These are phyloP conservation scores for Effrenium voratum DNA, from an alignment of 73 alveolate genomes.

Conservation along the genomic window DNA sequence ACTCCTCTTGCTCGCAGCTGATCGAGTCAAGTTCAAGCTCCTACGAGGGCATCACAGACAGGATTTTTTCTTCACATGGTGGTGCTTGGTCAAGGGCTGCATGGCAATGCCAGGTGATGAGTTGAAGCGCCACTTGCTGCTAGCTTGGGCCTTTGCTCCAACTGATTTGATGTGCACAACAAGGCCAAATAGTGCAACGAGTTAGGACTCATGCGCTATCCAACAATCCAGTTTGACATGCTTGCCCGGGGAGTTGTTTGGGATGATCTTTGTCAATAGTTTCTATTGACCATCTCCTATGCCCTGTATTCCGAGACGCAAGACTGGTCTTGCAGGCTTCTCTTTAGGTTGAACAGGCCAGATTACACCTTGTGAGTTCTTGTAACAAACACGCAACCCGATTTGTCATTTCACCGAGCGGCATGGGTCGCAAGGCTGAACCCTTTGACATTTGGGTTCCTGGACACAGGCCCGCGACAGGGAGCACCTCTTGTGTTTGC, in stretches of 20 bases:
- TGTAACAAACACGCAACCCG: neutral
- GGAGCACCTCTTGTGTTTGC: neutral
- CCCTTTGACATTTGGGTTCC: slow-evolving; percentile 1
- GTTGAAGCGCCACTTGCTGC: neutral
- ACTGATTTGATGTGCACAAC: neutral
- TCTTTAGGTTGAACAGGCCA: neutral
- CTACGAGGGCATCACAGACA: slow-evolving; percentile 18
- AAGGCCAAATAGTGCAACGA: neutral
- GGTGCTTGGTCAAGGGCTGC: too few species aligned
- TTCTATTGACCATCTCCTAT: neutral
- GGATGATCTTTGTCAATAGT: neutral
- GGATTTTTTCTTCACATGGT: too few species aligned
- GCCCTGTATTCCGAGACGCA: neutral
- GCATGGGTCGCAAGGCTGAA: neutral
- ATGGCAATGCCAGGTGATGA: neutral
- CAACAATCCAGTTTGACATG: neutral
- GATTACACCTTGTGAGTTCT: too few species aligned
- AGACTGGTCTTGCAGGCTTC: neutral
- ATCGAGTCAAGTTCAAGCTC: slow-evolving; percentile 31
- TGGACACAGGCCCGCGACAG: slow-evolving; percentile 1
- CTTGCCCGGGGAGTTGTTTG: neutral
- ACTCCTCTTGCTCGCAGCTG: slow-evolving; percentile 39
- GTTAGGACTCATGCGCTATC: neutral
- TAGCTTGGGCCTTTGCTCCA: neutral
- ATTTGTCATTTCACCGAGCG: neutral